Base-by-base conservation (phyloP, 257 asterid species). In the Solanum ossicruentum region DNA sequence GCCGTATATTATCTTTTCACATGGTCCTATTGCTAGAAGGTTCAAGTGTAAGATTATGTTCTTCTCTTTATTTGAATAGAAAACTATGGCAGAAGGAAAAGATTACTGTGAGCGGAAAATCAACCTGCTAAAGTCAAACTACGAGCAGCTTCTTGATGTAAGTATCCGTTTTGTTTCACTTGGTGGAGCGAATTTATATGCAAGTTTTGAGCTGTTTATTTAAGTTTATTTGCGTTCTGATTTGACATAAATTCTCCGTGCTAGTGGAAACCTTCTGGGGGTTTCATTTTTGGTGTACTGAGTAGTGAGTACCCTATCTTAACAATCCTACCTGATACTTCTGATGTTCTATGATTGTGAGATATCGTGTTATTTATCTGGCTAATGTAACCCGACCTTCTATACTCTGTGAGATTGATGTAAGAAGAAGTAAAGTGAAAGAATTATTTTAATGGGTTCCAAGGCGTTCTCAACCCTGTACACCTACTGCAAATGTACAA, bases 111-210 rank as follows among this genome's bases (percentile, higher is more conserved):
- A 94, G 88, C 94, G 98, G 17, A 96, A 96, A 89, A 93, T 95
- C 83, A 89, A 88, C 67, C 84, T 96, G 93, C 97, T 96, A 15
- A 94, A 95, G 93, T 96, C 98, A 86, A 96, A 96, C 82, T 94
- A 96, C 60, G 98, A 95, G 67, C 99, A 95, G 84, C 98, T 96
- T 85, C 91, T 95, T 45, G 98, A 96, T 98, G 98, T 96, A 91
- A 69, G 89, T 81, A 67, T 81, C 80, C 43, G 9, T 58, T 61
- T 52, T 23, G 45, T 49, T 51, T 57, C 16, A 4, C 32, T 71
- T n/a, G 78, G 23, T 82, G 16, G n/a, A 75, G 60, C 4, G 23
- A 13, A 15, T 75, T 23, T 16, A 8, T 26, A 7, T 49, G 61
- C 82, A 49, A 49, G 43, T 49, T 77, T 26, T 26, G 65, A 26